Base-by-base conservation (phyloP, 176 grass and related monocot genomes). In the Avena sativa region DNA sequence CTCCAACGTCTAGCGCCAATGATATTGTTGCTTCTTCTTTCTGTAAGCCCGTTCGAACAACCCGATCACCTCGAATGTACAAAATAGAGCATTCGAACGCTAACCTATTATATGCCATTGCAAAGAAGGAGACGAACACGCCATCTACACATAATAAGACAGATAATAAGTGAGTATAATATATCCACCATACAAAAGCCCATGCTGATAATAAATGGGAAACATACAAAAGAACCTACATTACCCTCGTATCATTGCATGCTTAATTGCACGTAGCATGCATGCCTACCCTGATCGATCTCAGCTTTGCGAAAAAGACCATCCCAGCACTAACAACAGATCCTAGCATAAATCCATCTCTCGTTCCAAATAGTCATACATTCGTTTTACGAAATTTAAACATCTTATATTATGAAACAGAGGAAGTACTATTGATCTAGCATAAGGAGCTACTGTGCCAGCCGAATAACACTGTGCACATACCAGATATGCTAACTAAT, bases 201-300 rank as follows among this genome's bases (percentile, higher is more conserved):
- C 71, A 74, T 74, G 71, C 71, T 25, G 71, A 74, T 74, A 74
- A 74, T 74, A 74, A 49, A 74, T 74, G n/a, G 44, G 40, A 43
- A 46, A 74, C 4, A 11, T n/a, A 49, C n/a, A 26, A 23, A 6
- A 11, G 20, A 73, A 14, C 20, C 70, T 43, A 30, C 62, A 7
- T 65, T 67, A 8, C 46, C 46, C 16, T 20, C 8, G 67, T 70
- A 70, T 70, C 15, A 70, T 70, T 38, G 67, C 34, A 20, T 9
- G 40, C 67, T 70, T 70, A 38, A 70, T 32, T 70, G 66, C 32
- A 70, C 6, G 32, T 34, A 69, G 32, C 32, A 69, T 43, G 40
- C 40, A 43, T 43, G 40, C 61, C 23, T 64, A 28, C 28, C 10
- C 15, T 26, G 63, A 32, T 32, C 5, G 26, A 32, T 32, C 61